Base-by-base conservation (phyloP, 371 early-diverging fungal species). In the Mortierella sp. region DNA sequence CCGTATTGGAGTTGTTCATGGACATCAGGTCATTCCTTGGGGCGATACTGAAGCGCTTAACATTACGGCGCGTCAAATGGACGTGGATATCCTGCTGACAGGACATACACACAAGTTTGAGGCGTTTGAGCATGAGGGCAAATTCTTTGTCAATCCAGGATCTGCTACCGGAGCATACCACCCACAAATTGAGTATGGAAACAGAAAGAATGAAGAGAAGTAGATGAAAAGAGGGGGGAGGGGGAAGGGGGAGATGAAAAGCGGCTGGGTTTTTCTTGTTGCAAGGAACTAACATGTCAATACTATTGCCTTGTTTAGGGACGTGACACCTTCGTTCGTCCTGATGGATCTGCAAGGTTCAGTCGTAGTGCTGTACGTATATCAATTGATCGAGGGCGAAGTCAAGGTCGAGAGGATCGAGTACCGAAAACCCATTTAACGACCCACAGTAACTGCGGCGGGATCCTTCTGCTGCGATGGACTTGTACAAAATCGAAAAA, bases 91-190 rank as follows among this genome's bases (percentile, higher is more conserved):
- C 21, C 79, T 98, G 41, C 80, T 96, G 10, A 83, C 88, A 1
- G 97, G 97, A 5, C 91, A 94, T 57, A 95, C 96, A 2, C 95
- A 95, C 79, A 80, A 85, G 49, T 95, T 96, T 53, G 94, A 95
- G 74, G 95, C 95, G 17, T 94, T 87, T 79, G 97, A 96, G 81
- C 84, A 86, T 52, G 93, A 96, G 54, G 94, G 94, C 19, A 79
- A 91, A 65, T 95, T 95, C 71, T 98, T 92, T 77, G 88, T 96
- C 45, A 95, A 97, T 71, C 98, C 98, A 13, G 98, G 98, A 22
- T 91, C 92, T 44, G 95, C 95, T 10, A 98, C 98, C 0, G 98
- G 97, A 39, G 95, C 95, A 7, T 91, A 86, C 64, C 76, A 74
- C 34, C 76, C 76, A 77, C 87, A 57, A 67, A 81, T 74, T 63